Base-by-base conservation (phyloP, 345 rosid genomes). In the Lepidium africanum region DNA sequence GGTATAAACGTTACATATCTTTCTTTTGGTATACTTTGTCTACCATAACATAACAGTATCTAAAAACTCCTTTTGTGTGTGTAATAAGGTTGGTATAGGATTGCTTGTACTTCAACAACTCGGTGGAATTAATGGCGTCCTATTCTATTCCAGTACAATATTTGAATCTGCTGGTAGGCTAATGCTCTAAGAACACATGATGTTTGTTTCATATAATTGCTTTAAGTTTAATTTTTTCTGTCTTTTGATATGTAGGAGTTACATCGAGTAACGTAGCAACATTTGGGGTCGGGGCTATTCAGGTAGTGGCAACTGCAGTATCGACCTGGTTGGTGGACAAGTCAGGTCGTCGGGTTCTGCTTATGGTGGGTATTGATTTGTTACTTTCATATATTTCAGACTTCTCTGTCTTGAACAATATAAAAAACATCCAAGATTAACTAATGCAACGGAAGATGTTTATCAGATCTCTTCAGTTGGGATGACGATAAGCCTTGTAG, bases 71-170 rank as follows among this genome's bases (percentile, higher is more conserved):
- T 2, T 5, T 54, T 43, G 14, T 65, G 56, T 74, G 12, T 60
- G 35, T 43, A 77, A 79, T 84, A 94, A 94, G 99, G 82, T 94
- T 77, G 96, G 96, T 76, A 87, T 89, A 33, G 99, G 97, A 48
- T 74, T 94, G 75, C 97, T 94, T 78, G 48, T 84, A 46, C 80
- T 91, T 76, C 97, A 91, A 82, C 99, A 94, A 72, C 93, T 91
- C 35, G 78, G 85, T 71, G 99, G 99, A 70, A 81, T 85, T 9
- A 94, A 94, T 67, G 99, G 88, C 9, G 93, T 94, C 71, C 77
- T 91, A 2, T 94, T 91, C 77, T 94, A 94, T 78, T 91, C 97
- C 46, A 91, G 86, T 70, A 79, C 77, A 71, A 94, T 94, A 56
- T 94, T 94, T 81, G 83, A 63, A 79, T 55, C 85, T 81, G 95